Base-by-base conservation (phyloP, 2,329 filamentous ascomycete genomes). In the Colletotrichum paranaense region DNA sequence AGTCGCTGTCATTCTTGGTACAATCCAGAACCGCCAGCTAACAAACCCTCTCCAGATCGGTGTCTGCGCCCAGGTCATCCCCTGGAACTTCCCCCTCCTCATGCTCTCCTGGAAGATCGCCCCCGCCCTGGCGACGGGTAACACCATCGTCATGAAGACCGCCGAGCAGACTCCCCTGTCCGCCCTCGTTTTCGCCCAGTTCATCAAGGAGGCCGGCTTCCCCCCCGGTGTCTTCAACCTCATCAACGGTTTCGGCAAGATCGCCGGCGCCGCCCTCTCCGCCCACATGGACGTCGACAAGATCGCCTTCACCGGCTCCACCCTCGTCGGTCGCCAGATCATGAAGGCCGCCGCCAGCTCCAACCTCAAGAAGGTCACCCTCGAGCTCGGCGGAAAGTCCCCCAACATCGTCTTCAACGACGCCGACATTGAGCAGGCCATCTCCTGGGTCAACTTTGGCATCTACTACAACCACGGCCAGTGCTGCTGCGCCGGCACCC, bases 61-160 rank as follows among this genome's bases (percentile, higher is more conserved):
- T 83, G 93, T 95, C 73, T 95, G 94, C 82, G 95, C 92, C 80
- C 94, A 97, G 83, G 95, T 96, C 80, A 96, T 97, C 79, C 94
- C 94, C 75, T 95, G 94, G 94, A 96, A 96, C 87, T 96, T 95
- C 86, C 94, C 94, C 8, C 86, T 96, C 58, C 89, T 94, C 80
- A 95, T 95, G 93, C 89, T 89, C 81, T 88, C 89, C 66, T 97
- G 94, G 94, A 97, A 97, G 90, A 92, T 94, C 75, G 92, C 89
- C 73, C 92, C 92, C 62, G 92, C 92, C 57, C 86, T 95, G 79
- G 91, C 92, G 77, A 90, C 90, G 49, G 93, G 93, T 79, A 94
- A 94, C 89, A 90, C 88, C 5, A 81, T 95, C 68, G 88, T 95
- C 79, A 83, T 95, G 80, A 95, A 95, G 90, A 90, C 91, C 26